Evolutionary conservation across 2,329 filamentous ascomycete species (phyloP).

Genomic region (Trichoderma sp.): DNA sequence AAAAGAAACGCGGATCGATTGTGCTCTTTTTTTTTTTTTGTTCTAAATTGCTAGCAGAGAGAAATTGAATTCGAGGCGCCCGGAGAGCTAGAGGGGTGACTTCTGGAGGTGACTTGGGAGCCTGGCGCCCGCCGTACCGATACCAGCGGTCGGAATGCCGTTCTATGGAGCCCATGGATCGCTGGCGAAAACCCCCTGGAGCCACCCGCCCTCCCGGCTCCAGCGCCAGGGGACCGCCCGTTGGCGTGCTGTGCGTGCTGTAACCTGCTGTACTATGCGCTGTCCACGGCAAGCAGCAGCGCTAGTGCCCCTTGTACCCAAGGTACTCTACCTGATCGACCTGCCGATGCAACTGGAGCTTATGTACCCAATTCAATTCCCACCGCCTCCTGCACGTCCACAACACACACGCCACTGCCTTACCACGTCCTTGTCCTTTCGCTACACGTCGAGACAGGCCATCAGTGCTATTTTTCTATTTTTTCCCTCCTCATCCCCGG

Average conservation of each 20-base stretch:
- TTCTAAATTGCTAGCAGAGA: not conserved
- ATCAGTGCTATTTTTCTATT: constrained; percentile 18
- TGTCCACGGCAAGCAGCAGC: constrained; percentile 17
- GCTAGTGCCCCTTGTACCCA: not conserved
- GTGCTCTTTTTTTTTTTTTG: not conserved
- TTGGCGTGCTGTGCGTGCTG: constrained; percentile 17
- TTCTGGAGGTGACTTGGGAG: not conserved
- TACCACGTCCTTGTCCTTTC: constrained; percentile 21
- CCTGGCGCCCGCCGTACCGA: not conserved
- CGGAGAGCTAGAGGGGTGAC: constrained; percentile 1
- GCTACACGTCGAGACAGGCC: constrained; percentile 6
- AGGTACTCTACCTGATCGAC: constrained; percentile 13
- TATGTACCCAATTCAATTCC: constrained; percentile 14
- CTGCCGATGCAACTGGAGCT: not conserved
- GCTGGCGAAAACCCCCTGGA: not conserved
- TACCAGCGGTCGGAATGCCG: not conserved
- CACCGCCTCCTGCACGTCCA: constrained; percentile 20
- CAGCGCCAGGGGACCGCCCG: constrained; percentile 7
- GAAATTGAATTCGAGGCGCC: not conserved
- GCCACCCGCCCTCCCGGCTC: not conserved
- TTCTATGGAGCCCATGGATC: not conserved
- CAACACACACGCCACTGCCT: constrained; percentile 8
- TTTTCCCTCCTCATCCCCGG: constrained; percentile 19
- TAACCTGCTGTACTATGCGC: constrained; percentile 17
- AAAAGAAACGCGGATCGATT: not conserved